Base-by-base conservation (phyloP, 352 stramenopile species). In the Phytophthora chlamydospora region DNA sequence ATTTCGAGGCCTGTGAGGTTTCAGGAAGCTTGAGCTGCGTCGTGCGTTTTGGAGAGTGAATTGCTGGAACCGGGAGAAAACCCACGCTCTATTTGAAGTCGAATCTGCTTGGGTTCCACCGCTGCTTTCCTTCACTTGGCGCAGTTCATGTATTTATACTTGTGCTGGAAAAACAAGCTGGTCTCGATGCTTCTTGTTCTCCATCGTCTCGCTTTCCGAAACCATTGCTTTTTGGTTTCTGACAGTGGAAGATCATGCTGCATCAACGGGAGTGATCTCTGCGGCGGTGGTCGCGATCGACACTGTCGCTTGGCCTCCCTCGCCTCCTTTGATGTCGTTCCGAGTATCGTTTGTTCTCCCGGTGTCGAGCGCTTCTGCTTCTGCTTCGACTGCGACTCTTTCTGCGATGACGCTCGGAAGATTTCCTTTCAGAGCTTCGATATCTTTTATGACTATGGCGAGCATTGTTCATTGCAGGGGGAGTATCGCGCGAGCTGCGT, bases 301-400 rank as follows among this genome's bases (percentile, higher is more conserved):
- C 1, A 27, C 48, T 66, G n/a, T 29, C 14, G 6, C 31, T 58
- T 45, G 31, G 42, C 27, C 35, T 61, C 33, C 34, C 38, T 19
- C 29, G 16, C 13, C 17, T 55, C 2, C 38, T 36, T 6, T 43
- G 45, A 44, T 27, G 29, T 4, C 7, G 31, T 13, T 45, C 35
- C 34, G 51, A 45, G 32, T 41, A 34, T 16, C 38, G 39, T 16
- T 31, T 31, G 27, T 42, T 24, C 7, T 46, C 19, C n/a, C 34
- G 32, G 9, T 33, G 46, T 31, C 35, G 46, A 47, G 38, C 9
- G 19, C 46, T 75, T 57, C 60, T 57, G 17, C 32, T 41, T 35
- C 51, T 32, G 19, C 52, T 67, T 53, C 51, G 39, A n/a, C 65
- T 73, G 50, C 58, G 55, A 41, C 56, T 66, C 8, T 19, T 56